Evolutionary conservation across 345 rosid species (phyloP).

Genomic region (Euphorbia tirucalli): DNA sequence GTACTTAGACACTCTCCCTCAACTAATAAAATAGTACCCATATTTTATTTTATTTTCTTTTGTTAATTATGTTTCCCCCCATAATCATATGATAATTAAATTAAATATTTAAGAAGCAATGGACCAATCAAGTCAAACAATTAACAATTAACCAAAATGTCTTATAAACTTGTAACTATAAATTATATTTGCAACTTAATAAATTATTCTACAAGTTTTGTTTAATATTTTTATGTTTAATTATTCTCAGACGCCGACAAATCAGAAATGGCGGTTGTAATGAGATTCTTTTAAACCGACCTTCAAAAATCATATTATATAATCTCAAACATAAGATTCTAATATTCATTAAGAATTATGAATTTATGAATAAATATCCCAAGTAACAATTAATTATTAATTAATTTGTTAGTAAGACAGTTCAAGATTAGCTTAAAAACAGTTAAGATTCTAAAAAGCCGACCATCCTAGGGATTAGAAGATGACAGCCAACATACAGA

Average conservation of each 20-base stretch:
- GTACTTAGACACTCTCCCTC: conserved; percentile 18
- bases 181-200: too few relatives aligned
- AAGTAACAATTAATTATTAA: neutral
- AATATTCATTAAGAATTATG: neutral
- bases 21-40: too few relatives aligned
- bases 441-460: conserved; percentile 36
- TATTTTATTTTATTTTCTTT: too few relatives aligned
- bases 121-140: conserved; percentile 31
- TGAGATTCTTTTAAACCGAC: conserved; percentile 46
- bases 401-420: conserved; percentile 14
- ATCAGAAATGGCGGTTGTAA: conserved; percentile 40
- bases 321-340: conserved; percentile 24
- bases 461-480: conserved; percentile 48
- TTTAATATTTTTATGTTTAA: neutral
- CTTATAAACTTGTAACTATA: neutral
- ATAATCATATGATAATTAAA: too few relatives aligned
- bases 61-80: too few relatives aligned
- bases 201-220: neutral
- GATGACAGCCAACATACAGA: conserved; percentile 55
- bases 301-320: conserved; percentile 1
- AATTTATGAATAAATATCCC: neutral
- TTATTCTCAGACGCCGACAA: conserved; percentile 43
- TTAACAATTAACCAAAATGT: conserved; percentile 17
- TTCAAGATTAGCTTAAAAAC: conserved; percentile 32
- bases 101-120: neutral